These are phyloP conservation scores for Juglanconis oblonga DNA, from an alignment of 2,329 filamentous ascomycete species.

Conservation along the genomic window DNA sequence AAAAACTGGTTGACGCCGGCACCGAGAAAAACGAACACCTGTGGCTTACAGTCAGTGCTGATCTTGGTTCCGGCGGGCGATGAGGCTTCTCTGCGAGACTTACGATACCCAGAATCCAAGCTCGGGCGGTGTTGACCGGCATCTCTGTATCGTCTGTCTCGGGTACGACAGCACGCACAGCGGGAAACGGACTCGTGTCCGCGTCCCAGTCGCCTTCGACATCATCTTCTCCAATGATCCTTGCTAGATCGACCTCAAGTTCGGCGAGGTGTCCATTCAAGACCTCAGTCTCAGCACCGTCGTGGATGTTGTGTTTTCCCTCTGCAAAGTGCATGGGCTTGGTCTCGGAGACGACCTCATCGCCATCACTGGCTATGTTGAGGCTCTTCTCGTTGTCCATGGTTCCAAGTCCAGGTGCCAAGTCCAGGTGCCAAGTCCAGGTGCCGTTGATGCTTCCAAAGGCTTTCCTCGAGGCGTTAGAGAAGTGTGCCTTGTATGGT, in stretches of 20 bases:
- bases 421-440: not conserved
- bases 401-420: not conserved
- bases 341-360: not conserved
- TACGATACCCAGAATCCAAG: slow-evolving; percentile 42
- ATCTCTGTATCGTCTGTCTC: slow-evolving; percentile 31
- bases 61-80: not conserved
- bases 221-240: slow-evolving; percentile 25
- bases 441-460: not conserved
- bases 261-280: slow-evolving; percentile 28
- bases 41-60: not conserved
- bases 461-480: too few species aligned
- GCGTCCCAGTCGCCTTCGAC: slow-evolving; percentile 30
- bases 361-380: not conserved
- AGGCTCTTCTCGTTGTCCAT: slow-evolving; percentile 8
- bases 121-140: slow-evolving; percentile 42
- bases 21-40: slow-evolving; percentile 42
- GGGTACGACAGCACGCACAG: slow-evolving; percentile 30
- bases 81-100: slow-evolving; percentile 2
- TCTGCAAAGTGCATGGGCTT: not conserved
- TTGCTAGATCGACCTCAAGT: slow-evolving; percentile 30
- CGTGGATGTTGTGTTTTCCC: not conserved
- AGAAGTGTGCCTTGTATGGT: too few species aligned
- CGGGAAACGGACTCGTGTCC: slow-evolving; percentile 29
- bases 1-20: slow-evolving; percentile 47
- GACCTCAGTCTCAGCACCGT: slow-evolving; percentile 2